phyloP scores from a whole-genome alignment of 2,329 filamentous ascomycete species.

The Fusarium brachygibbosum region DNA sequence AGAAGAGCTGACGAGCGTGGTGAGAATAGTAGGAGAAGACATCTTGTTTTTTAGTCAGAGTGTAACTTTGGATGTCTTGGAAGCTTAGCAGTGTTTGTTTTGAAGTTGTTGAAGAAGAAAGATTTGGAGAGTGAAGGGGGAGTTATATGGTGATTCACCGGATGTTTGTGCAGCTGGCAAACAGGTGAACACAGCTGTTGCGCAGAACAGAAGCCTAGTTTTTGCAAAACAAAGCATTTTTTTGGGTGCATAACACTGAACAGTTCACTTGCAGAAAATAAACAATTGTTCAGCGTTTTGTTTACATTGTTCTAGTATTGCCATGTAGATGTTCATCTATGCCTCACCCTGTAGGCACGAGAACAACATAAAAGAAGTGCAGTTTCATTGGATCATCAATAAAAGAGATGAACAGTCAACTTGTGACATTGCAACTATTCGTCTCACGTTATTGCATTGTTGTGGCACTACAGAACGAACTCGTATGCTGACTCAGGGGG shows the following conservation, averaged over 20 bases:
- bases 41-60: background rate
- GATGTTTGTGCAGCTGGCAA: background rate
- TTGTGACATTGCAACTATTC: too few relatives aligned
- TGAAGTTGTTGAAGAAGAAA: background rate
- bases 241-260: background rate
- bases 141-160: constrained; percentile 1
- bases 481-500: too few relatives aligned
- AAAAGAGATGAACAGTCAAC: too few relatives aligned
- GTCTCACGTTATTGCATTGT: too few relatives aligned
- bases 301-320: background rate
- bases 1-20: constrained; percentile 2
- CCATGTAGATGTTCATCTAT: background rate
- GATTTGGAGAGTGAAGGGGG: background rate
- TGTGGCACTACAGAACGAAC: too few relatives aligned
- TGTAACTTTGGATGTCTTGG: background rate
- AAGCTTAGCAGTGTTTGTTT: background rate
- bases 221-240: background rate
- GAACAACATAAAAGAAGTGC: too few relatives aligned
- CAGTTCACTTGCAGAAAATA: background rate
- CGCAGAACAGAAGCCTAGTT: background rate
- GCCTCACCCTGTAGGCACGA: background rate
- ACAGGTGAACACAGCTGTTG: background rate
- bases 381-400: too few relatives aligned
- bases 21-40: constrained; percentile 17
- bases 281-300: too few relatives aligned